phyloP scores from a whole-genome alignment of 495 filamentous ascomycete genomes.

The Glutinoglossum americanum region DNA sequence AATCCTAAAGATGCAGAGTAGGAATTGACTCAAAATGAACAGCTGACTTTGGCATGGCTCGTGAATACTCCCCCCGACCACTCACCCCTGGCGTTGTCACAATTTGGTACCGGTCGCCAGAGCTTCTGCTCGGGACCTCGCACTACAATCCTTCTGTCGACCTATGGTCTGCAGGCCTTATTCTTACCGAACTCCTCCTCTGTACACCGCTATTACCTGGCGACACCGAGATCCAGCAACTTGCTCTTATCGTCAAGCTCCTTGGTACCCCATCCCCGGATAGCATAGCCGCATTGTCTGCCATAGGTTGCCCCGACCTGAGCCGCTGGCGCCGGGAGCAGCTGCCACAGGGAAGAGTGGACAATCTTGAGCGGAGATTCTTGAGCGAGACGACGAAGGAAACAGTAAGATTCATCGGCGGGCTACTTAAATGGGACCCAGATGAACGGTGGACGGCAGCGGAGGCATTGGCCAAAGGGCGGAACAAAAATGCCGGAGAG shows the following conservation, averaged over 20 bases:
- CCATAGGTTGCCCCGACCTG: constrained; percentile 16
- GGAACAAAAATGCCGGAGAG: constrained; percentile 6
- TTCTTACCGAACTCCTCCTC: constrained; percentile 23
- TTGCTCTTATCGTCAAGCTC: constrained; percentile 21
- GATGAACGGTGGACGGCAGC: constrained; percentile 14
- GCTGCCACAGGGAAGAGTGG: constrained; percentile 10
- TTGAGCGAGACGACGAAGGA: constrained; percentile 8
- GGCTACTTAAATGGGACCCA: constrained; percentile 14
- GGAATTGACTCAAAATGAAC: constrained; percentile 3
- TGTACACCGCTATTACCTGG: constrained; percentile 22
- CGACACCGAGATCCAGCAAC: constrained; percentile 21
- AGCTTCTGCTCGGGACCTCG: constrained; percentile 22
- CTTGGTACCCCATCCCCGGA: constrained; percentile 20
- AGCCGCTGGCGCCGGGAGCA: constrained; percentile 14
- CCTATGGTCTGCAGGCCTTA: constrained; percentile 25
- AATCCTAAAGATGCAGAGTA: not conserved
- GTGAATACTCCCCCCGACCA: constrained; percentile 20
- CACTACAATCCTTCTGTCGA: constrained; percentile 22
- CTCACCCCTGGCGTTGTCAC: constrained; percentile 25
- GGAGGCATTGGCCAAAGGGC: constrained; percentile 13
- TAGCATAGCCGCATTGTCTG: constrained; percentile 15
- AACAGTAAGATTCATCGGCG: constrained; percentile 12
- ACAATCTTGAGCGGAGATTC: constrained; percentile 15
- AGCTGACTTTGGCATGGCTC: constrained; percentile 28
- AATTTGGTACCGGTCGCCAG: constrained; percentile 20